phyloP scores from a whole-genome alignment of 148 eudicot species.

The Beta vulgaris region DNA sequence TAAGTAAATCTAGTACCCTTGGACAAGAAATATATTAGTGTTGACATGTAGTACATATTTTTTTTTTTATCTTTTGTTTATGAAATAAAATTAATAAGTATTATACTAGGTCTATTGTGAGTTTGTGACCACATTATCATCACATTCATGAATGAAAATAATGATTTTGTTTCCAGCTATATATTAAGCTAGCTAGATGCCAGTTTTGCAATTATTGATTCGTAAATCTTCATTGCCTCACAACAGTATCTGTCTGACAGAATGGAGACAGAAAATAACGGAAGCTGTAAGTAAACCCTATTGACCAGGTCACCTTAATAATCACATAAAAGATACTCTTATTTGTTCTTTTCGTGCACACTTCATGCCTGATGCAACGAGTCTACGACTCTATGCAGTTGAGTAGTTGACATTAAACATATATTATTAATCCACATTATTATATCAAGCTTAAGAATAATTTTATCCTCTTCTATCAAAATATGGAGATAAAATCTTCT shows the following conservation, averaged over 20 bases:
- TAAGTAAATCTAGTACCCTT: no score
- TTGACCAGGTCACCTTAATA: neutral
- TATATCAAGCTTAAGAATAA: neutral
- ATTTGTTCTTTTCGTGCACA: neutral
- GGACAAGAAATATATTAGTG: no score
- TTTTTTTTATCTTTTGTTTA: no score
- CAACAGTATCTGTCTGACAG: constrained; percentile 15
- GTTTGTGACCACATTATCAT: neutral
- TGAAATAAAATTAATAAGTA: neutral
- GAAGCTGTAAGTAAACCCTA: neutral
- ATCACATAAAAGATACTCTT: neutral
- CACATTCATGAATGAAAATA: neutral
- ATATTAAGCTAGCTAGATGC: neutral
- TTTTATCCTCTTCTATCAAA: no score
- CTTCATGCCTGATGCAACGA: neutral
- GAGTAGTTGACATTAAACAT: constrained; percentile 2
- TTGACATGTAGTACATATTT: no score
- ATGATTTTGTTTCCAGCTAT: neutral
- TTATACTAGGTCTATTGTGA: no score
- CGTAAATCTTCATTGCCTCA: constrained; percentile 1
- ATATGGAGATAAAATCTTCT: no score
- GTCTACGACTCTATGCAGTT: neutral
- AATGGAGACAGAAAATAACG: neutral
- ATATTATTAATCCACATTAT: neutral
- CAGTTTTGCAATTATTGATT: neutral